phyloP scores from a whole-genome alignment of 208 protist species.

The Leishmania amazonensis region DNA sequence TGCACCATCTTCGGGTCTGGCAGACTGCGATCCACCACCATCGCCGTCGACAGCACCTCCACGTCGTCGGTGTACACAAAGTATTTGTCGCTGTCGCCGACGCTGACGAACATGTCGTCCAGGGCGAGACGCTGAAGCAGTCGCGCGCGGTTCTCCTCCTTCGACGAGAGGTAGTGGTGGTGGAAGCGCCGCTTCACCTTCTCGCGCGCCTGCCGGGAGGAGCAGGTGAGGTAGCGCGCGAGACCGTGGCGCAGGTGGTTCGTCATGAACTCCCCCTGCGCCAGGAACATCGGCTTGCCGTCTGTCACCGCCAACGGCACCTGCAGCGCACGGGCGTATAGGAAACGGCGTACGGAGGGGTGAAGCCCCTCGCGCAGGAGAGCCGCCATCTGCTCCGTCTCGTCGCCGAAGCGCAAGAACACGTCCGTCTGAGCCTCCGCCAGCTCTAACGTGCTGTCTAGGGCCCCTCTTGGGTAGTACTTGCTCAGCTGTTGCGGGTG shows the following conservation, averaged over 20 bases:
- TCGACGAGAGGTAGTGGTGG: slow-evolving; percentile 57
- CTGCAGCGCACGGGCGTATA: slow-evolving; percentile 83
- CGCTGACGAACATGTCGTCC: slow-evolving; percentile 50
- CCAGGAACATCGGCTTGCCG: slow-evolving; percentile 52
- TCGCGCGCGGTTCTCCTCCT: slow-evolving; percentile 46
- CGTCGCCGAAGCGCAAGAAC: slow-evolving; percentile 53
- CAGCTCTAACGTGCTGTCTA: slow-evolving; percentile 47
- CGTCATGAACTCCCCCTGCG: slow-evolving; percentile 38
- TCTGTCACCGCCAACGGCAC: slow-evolving; percentile 63
- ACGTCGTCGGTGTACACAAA: slow-evolving; percentile 85
- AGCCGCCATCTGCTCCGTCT: slow-evolving; percentile 35
- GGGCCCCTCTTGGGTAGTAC: slow-evolving; percentile 17
- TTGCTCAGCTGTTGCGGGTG: slow-evolving; percentile 37
- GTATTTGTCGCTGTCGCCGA: slow-evolving; percentile 86
- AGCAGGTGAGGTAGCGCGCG: slow-evolving; percentile 54
- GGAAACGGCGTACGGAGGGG: slow-evolving; percentile 73
- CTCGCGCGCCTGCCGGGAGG: slow-evolving; percentile 54
- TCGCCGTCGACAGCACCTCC: slow-evolving; percentile 48
- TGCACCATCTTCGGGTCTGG: slow-evolving; percentile 50
- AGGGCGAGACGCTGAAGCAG: slow-evolving; percentile 60
- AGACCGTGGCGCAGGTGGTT: slow-evolving; percentile 34
- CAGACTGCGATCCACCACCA: slow-evolving; percentile 74
- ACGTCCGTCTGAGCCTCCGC: slow-evolving; percentile 58
- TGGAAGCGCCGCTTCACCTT: slow-evolving; percentile 62
- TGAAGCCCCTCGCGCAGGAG: slow-evolving; percentile 61